Evolutionary conservation across 495 filamentous ascomycete species (phyloP).

Genomic region (Tuber magnatum): DNA sequence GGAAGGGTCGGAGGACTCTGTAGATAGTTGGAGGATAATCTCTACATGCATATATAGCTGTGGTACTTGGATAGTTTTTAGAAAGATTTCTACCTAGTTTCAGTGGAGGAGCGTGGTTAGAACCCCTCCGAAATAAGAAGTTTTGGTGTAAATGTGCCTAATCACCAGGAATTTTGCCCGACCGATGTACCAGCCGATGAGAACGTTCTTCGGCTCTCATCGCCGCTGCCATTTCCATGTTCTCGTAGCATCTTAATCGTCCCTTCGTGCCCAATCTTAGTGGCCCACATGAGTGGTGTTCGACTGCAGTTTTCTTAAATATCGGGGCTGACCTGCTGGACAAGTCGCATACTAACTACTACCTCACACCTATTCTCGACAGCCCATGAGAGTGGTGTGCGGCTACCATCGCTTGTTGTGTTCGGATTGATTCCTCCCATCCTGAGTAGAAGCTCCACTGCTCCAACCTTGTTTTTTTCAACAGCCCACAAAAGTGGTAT

Average conservation of each 20-base stretch:
- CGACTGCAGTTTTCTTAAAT: not conserved
- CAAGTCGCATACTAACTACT: too few relatives aligned
- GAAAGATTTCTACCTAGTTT: too few relatives aligned
- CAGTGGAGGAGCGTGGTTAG: too few relatives aligned
- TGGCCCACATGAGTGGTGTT: not conserved
- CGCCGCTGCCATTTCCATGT: not conserved
- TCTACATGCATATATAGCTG: too few relatives aligned
- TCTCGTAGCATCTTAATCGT: not conserved
- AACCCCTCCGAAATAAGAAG: too few relatives aligned
- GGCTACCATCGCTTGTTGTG: not conserved
- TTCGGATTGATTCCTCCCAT: not conserved
- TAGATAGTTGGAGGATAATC: too few relatives aligned
- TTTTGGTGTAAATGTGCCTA: too few relatives aligned
- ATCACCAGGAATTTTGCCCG: too few relatives aligned
- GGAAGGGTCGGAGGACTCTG: too few relatives aligned
- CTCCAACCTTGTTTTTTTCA: not conserved
- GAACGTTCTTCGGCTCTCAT: not conserved
- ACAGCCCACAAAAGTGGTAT: not conserved
- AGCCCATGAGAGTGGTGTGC: not conserved
- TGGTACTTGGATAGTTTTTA: too few relatives aligned
- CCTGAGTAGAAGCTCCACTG: not conserved
- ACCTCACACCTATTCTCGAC: not conserved
- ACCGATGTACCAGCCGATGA: not conserved
- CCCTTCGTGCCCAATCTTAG: not conserved
- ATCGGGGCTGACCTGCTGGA: not conserved